Conservation (phyloP, 2,329 filamentous ascomycete species). For the Blumeria graminis region DNA sequence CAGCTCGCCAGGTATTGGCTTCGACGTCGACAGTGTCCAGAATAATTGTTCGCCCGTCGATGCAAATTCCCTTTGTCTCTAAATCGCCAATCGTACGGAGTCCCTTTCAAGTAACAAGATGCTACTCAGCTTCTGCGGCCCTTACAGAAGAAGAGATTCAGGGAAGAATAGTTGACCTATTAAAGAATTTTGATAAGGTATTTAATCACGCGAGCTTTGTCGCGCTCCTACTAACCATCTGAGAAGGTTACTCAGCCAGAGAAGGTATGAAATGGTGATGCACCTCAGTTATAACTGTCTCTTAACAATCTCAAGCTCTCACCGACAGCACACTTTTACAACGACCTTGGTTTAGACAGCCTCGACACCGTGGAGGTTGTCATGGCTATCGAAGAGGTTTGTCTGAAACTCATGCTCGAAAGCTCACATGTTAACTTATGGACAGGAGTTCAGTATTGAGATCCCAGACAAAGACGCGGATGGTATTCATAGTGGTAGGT, state of each 20-base stretch:
- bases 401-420: neutral
- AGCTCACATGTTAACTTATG: neutral
- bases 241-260: conserved; percentile 39
- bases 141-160: conserved; percentile 68
- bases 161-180: conserved; percentile 72
- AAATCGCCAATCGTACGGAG: conserved; percentile 37
- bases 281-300: no score
- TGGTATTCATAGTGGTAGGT: conserved; percentile 51
- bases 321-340: conserved; percentile 69
- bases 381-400: conserved; percentile 97
- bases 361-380: conserved; percentile 98
- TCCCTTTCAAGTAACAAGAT: conserved; percentile 46
- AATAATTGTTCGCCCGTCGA: conserved; percentile 33
- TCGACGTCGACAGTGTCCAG: conserved; percentile 25
- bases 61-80: conserved; percentile 33
- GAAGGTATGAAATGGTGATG: conserved; percentile 25
- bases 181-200: conserved; percentile 97
- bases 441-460: conserved; percentile 44
- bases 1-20: conserved; percentile 30
- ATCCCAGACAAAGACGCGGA: conserved; percentile 63
- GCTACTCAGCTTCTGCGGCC: conserved; percentile 64
- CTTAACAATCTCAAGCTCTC: conserved; percentile 37
- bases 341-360: conserved; percentile 90
- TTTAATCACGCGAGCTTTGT: conserved; percentile 11
- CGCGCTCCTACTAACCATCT: conserved; percentile 7